Conservation (phyloP, 1,139 yeast species). For the Wickerhamomyces sp. region DNA sequence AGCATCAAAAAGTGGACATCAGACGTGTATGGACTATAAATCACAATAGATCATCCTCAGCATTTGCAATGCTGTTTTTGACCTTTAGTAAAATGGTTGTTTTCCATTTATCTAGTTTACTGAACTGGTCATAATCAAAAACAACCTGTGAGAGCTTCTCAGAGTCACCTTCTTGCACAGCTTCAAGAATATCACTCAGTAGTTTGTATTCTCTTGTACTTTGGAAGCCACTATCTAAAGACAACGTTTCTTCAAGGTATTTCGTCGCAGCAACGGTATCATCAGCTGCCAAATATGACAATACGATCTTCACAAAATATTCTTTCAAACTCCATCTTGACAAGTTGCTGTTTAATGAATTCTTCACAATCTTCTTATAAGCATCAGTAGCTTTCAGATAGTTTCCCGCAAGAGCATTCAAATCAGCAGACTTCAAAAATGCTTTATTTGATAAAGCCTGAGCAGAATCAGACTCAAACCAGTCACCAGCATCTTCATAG, state of each 20-base stretch:
- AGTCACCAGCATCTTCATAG: slow-evolving; percentile 93
- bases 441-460: slow-evolving; percentile 87
- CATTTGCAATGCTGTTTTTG: slow-evolving; percentile 68
- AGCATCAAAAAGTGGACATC: too few species aligned
- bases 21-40: too few species aligned
- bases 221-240: slow-evolving; percentile 75
- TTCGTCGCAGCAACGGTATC: slow-evolving; percentile 85
- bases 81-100: slow-evolving; percentile 81
- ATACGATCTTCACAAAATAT: slow-evolving; percentile 76
- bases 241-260: slow-evolving; percentile 56
- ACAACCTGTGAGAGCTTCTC: slow-evolving; percentile 73
- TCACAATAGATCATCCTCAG: slow-evolving; percentile 54
- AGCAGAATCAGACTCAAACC: slow-evolving; percentile 93
- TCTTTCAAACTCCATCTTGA: slow-evolving; percentile 93
- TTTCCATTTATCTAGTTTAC: slow-evolving; percentile 88
- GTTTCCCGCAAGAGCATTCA: slow-evolving; percentile 71
- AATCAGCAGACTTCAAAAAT: slow-evolving; percentile 83
- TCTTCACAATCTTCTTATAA: slow-evolving; percentile 74
- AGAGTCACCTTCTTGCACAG: slow-evolving; percentile 75
- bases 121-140: slow-evolving; percentile 81
- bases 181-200: slow-evolving; percentile 58
- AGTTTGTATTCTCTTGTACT: slow-evolving; percentile 76
- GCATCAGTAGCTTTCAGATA: slow-evolving; percentile 70
- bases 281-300: slow-evolving; percentile 77
- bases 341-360: slow-evolving; percentile 67